Evolutionary conservation across 176 grass and related monocot genomes (phyloP), one percentile per base, ranked within the genome.

Genomic region (Avena atlantica): DNA sequence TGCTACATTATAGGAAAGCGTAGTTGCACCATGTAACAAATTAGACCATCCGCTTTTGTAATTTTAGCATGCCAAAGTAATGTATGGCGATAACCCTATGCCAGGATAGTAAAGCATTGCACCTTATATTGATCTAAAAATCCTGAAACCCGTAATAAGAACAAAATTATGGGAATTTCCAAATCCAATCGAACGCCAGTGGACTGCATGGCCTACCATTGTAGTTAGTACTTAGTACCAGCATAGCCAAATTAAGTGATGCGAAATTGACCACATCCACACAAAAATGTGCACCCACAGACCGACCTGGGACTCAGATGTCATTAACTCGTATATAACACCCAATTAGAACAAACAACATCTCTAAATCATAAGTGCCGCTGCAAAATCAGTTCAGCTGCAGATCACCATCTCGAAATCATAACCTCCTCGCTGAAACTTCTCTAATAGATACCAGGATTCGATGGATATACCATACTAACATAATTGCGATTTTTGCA

Each of bases 1-100:
- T 27, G 52, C 8, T 7, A 49, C 7, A 36, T 56, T 73, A 27
- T 47, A 60, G 36, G 75, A 74, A 63, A 80, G 27, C 12, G 20
- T 40, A 88, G 51, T 72, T 79, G 52, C 55, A 78, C 49, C 44
- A 89, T 79, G 74, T 42, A 84, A 79, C 63, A 70, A 78, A 20
- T 44, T 65, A 51, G 56, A 27, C 2, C 55, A 47, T 40, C 40
- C 19, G 6, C 15, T 3, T 40, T 62, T 27, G 17, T 52, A 56
- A 78, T 59, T 78, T 79, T 85, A 84, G 53, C 40, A 71, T 71
- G 74, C 29, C 6, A 72, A 71, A 71, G 9, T 78, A 78, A 81
- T 14, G 42, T 48, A 52, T 44, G 59, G 9, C 52, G 5, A 64
- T 64, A 64, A 21, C 31, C 52, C 61, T 4, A 0, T 34, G 20